These are phyloP conservation scores for Fusarium sterilihyphosum DNA, from an alignment of 2,329 filamentous ascomycete species.

Conservation along the genomic window DNA sequence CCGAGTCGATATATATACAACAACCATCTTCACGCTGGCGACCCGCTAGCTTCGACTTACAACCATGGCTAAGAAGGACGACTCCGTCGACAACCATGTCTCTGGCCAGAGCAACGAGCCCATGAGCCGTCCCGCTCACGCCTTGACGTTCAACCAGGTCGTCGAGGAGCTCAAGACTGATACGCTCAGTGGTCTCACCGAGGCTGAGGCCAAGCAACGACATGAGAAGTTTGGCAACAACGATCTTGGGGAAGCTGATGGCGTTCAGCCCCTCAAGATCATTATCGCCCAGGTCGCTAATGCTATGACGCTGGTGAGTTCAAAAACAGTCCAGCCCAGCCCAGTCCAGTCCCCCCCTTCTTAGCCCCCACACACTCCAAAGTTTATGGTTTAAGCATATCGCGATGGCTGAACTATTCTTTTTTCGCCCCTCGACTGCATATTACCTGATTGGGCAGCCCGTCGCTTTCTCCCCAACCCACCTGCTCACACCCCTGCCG, in stretches of 20 bases:
- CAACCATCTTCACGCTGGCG: slow-evolving; percentile 20
- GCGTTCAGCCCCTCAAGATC: slow-evolving; percentile 67
- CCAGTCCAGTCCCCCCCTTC: background rate
- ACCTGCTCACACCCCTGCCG: slow-evolving; percentile 3
- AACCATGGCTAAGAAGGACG: slow-evolving; percentile 39
- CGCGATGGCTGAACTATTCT: slow-evolving; percentile 5
- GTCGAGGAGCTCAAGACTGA: slow-evolving; percentile 63
- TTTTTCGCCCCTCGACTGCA: slow-evolving; percentile 43
- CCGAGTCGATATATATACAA: slow-evolving; percentile 5
- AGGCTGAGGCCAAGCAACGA: slow-evolving; percentile 60
- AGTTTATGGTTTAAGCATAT: slow-evolving; percentile 27
- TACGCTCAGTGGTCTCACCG: slow-evolving; percentile 62
- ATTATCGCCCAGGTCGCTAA: slow-evolving; percentile 73
- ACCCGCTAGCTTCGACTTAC: slow-evolving; percentile 12
- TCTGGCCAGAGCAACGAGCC: slow-evolving; percentile 49
- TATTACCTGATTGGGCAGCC: slow-evolving; percentile 57
- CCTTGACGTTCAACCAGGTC: slow-evolving; percentile 59
- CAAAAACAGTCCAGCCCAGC: background rate
- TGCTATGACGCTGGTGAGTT: slow-evolving; percentile 71
- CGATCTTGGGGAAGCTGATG: slow-evolving; percentile 58
- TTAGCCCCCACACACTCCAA: slow-evolving; percentile 7
- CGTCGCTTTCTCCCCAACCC: slow-evolving; percentile 45
- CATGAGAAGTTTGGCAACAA: slow-evolving; percentile 67
- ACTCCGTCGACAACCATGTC: slow-evolving; percentile 39
- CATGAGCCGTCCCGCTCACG: slow-evolving; percentile 67